Base-by-base conservation (phyloP, 176 grass and related monocot genomes). In the Metroxylon sagu region DNA sequence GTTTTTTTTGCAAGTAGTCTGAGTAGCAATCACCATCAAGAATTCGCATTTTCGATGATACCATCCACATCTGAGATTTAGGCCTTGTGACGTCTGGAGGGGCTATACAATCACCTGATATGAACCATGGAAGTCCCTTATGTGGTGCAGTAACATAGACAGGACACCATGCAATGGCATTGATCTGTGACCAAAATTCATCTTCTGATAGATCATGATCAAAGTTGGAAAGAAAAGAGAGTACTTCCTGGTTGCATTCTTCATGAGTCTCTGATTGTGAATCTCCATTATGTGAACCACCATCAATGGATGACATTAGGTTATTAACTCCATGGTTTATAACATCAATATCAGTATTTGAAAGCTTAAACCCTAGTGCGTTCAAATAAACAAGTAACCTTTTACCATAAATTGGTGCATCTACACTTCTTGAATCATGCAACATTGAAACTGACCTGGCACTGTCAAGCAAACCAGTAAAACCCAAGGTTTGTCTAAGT, bases 51-150 rank as follows among this genome's bases (percentile, higher is more conserved):
- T 87, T 83, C 59, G 83, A 87, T 71, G 91, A 90, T 62, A 81
- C 87, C 66, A 96, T 77, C 91, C 91, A 96, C 75, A 89, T 86
- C 66, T 90, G 91, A 68, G 86, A 90, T 58, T 79, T 75, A 2
- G 91, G 86, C 65, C 86, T 90, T 73, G 91, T 96, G 39, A 65
- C 43, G 29, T 74, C 54, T 65, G 91, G 91, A 76, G 83, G 61
- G 52, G 91, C 91, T 79, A 96, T 50, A 65, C 68, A 62, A 85
- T 96, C 78, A 64, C 79, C 65, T 31, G 91, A 83, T 62, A 68
- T 65, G 27, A 82, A 80, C 91, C 91, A 96, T 71, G 91, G 91
- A 79, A 96, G 70, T 43, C 83, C 80, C 82, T 85, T 67, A 5
- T 87, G 67, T 52, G 78, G 72, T 77, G 86, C 86, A 55, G 67